Conservation (phyloP, 805 yeast species). For the Zygotorulaspora florentina region DNA sequence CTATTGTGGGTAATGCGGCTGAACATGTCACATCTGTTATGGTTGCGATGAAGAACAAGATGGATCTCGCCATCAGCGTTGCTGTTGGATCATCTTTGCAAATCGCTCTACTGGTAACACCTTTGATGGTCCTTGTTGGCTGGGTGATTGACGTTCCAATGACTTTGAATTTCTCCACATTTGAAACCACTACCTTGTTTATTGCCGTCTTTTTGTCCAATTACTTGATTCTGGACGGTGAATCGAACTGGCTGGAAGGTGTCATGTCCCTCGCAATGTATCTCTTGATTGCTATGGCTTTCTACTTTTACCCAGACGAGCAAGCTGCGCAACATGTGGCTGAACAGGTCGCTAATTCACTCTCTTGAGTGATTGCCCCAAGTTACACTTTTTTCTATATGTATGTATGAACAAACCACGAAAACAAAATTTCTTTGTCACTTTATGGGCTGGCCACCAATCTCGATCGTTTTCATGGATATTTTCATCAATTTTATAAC, state of each 20-base stretch:
- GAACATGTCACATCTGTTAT: constrained; percentile 96
- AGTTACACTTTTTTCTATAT: not conserved
- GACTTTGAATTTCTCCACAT: constrained; percentile 86
- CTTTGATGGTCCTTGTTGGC: constrained; percentile 91
- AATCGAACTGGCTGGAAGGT: constrained; percentile 96
- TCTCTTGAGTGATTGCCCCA: not conserved
- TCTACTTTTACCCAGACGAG: constrained; percentile 77
- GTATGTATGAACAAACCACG: not conserved
- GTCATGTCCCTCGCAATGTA: constrained; percentile 86
- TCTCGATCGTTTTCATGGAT: not conserved
- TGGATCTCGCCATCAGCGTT: constrained; percentile 96
- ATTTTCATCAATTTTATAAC: constrained; percentile 1
- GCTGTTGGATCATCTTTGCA: constrained; percentile 96
- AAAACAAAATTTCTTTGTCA: not conserved
- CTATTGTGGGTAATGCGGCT: constrained; percentile 98
- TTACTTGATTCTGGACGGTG: constrained; percentile 86
- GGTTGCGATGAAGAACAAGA: constrained; percentile 92
- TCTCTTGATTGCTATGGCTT: constrained; percentile 81
- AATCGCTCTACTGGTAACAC: constrained; percentile 92
- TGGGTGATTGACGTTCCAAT: constrained; percentile 89
- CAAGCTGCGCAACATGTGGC: constrained; percentile 13
- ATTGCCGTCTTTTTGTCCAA: constrained; percentile 85
- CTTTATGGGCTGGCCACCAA: too few relatives aligned
- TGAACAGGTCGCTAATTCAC: not conserved
- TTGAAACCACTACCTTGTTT: constrained; percentile 90